Conservation (phyloP, 306 rosid genomes). For the Trichosanthes cucumerina region DNA sequence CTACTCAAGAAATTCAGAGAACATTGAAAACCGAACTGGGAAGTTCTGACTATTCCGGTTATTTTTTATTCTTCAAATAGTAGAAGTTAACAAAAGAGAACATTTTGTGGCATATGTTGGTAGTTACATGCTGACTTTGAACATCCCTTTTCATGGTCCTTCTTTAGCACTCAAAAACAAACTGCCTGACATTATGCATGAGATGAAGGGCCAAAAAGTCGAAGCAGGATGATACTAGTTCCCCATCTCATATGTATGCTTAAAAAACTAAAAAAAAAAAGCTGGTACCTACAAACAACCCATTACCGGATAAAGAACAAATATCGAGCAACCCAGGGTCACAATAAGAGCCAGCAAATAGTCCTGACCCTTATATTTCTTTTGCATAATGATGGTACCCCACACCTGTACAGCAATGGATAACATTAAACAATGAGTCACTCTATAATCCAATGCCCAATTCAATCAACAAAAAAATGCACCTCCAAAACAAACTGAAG, state of each 20-base stretch:
- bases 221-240: background rate
- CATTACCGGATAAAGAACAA: constrained; percentile 83
- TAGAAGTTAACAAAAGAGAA: too few species aligned
- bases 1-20: background rate
- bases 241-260: background rate
- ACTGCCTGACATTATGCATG: background rate
- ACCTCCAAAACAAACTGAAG: background rate
- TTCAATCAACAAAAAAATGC: background rate
- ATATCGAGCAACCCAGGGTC: constrained; percentile 82
- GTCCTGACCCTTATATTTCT: constrained; percentile 64
- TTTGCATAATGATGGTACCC: constrained; percentile 91
- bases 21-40: background rate
- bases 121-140: too few species aligned
- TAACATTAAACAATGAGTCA: background rate
- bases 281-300: background rate
- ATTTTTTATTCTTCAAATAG: background rate
- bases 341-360: constrained; percentile 64
- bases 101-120: background rate
- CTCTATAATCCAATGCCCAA: background rate
- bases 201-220: background rate
- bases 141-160: background rate
- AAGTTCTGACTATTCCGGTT: background rate
- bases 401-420: constrained; percentile 52
- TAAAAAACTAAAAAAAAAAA: background rate
- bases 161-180: background rate